Evolutionary conservation across 2,329 filamentous ascomycete species (phyloP), one percentile per base, ranked within the genome.

Genomic region (Cercospora sp.): DNA sequence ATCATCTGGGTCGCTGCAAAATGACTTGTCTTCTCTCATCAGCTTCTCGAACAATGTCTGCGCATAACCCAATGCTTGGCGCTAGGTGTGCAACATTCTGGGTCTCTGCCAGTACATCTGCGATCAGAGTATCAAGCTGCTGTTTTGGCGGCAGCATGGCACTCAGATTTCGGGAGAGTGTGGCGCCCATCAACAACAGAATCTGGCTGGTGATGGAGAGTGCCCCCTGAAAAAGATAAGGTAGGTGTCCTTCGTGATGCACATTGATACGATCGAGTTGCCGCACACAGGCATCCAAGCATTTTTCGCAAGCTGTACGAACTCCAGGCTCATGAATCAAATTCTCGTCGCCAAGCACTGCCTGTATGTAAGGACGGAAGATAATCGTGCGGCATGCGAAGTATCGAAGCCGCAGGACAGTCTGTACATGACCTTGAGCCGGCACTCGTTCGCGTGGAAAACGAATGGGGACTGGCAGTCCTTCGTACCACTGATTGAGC

Each of bases 341-440:
- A 72, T 88, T 88, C 74, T 93, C 91, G 69, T 94, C 92, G 75
- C 93, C 89, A 23, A 95, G 80, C 1, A 94, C 91, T 10, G 91
- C 90, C 67, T 93, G 83, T 69, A 94, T 91, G 77, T 94, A 94
- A 0, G 92, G 92, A 30, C 92, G 86, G 80, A 93, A 94, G 72
- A 95, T 94, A 74, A 94, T 94, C 28, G 91, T 94, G 66, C 91
- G 89, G 78, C 92, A 95, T 51, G 92, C 92, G 78, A 92, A 94
- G 81, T 94, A 95, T 31, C 92, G 87, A 68, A 94, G 82, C 57
- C 92, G 86, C 60, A 95, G 82, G 7, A 94, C 91, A 0, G 91
- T 93, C 79, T 94, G 92, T 5, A 93, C 88, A 3, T 91, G 89
- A 74, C 93, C 91, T 65, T 87, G 85, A 28, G 93, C 82, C 61